Base-by-base conservation (phyloP, 1,284 basidiomycete species). In the Papiliotrema flavescens region DNA sequence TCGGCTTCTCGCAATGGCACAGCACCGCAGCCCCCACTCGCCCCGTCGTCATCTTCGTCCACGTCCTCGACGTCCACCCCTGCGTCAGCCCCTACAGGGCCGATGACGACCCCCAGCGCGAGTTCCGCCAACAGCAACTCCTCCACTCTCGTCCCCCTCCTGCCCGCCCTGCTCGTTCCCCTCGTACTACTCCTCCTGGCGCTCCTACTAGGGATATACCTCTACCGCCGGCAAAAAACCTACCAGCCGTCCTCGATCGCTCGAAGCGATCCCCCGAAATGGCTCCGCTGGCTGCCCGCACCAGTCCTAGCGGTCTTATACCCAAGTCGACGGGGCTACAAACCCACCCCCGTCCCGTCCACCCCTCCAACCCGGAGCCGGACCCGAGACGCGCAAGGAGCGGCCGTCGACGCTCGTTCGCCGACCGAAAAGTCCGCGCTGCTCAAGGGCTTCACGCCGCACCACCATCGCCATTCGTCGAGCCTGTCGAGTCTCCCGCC, bases 381-480 rank as follows among this genome's bases (percentile, higher is more conserved):
- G 28, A 32, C 28, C 28, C 11, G 28, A n/a, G n/a, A n/a, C 17
- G 3, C 14, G 15, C 14, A 17, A 9, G 22, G 19, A 15, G 14
- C 49, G 20, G 15, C 32, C 28, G 17, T 15, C 9, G 11, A 35
- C 22, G 19, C 39, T n/a, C 49, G 32, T 9, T 44, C 43, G 11
- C 50, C 50, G 2, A 37, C 9, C 13, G 50, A 51, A 20, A 44
- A 46, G 24, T 56, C 54, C 5, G 54, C 54, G 4, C 32, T 56
- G 5, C 34, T 56, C 8, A 40, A 42, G 17, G 54, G 49, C 13
- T 56, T 56, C 44, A 47, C 49, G 4, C 40, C 54, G 17, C 54
- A 56, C 3, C 54, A 51, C 32, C 54, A 56, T 36, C 49, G 54
- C n/a, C 4, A 49, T n/a, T 48, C 42, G 24, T 51, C 54, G 3